phyloP scores from a whole-genome alignment of 768 basidiomycete species.

The Suillus ampliporus region DNA sequence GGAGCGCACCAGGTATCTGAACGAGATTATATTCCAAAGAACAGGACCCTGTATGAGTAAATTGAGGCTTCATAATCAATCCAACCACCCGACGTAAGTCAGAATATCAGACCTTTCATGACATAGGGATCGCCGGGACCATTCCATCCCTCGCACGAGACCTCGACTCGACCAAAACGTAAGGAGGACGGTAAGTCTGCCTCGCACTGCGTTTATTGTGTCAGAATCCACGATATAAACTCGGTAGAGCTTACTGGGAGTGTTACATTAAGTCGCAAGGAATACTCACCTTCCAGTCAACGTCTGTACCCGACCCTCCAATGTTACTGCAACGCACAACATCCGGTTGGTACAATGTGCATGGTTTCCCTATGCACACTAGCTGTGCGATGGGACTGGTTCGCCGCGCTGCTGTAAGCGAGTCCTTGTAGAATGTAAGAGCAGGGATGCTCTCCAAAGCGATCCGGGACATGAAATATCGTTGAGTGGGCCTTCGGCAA shows the following conservation, averaged over 20 bases:
- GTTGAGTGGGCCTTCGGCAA: neutral
- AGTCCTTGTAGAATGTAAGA: slow-evolving; percentile 78
- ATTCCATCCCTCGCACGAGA: slow-evolving; percentile 92
- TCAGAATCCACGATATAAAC: slow-evolving; percentile 14
- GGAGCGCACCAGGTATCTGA: slow-evolving; percentile 55
- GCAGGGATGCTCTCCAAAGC: slow-evolving; percentile 74
- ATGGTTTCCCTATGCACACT: slow-evolving; percentile 79
- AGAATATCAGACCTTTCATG: slow-evolving; percentile 66
- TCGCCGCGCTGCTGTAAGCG: slow-evolving; percentile 68
- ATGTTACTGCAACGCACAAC: slow-evolving; percentile 84
- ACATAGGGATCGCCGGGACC: slow-evolving; percentile 83
- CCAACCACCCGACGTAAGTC: neutral
- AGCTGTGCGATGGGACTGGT: slow-evolving; percentile 78
- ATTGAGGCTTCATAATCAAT: slow-evolving; percentile 1
- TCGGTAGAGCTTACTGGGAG: slow-evolving; percentile 2
- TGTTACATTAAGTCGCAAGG: neutral
- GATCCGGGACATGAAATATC: slow-evolving; percentile 62
- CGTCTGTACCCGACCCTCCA: slow-evolving; percentile 76
- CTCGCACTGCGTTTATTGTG: slow-evolving; percentile 65
- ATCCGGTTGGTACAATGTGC: slow-evolving; percentile 78
- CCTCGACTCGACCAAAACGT: slow-evolving; percentile 83
- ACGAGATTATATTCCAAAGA: slow-evolving; percentile 84
- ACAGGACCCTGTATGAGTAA: slow-evolving; percentile 69
- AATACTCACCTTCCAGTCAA: slow-evolving; percentile 86
- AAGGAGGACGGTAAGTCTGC: slow-evolving; percentile 85